Evolutionary conservation across 495 filamentous ascomycete genomes (phyloP), one percentile per base, ranked within the genome.

Genomic region (Cercophora newfieldiana): DNA sequence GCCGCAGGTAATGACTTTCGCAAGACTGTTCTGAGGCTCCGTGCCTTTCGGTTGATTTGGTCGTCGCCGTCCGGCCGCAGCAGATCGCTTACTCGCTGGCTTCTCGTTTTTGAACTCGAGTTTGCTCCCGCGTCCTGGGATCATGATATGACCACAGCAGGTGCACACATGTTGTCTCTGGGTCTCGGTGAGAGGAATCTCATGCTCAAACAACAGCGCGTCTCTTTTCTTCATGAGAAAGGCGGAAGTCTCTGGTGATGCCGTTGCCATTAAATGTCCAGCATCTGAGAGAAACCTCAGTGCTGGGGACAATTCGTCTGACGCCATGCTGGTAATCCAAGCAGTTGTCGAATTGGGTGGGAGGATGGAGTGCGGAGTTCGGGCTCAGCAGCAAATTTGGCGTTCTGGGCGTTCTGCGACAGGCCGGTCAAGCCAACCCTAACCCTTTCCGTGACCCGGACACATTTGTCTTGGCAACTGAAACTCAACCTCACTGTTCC

Each of bases 141-240:
- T 71, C 75, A 85, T 78, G 56, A 85, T 83, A 64, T 83, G 79
- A 29, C 84, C 84, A 67, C 84, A 86, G 53, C 78, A 79, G 31
- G 69, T 77, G 71, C 84, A 86, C 19, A 78, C 76, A 58, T 79
- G 79, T 57, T 82, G 78, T 56, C 74, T 74, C 24, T 84, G 75
- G 10, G 76, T 53, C 24, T 83, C 82, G 6, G 81, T 70, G 59
- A 62, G 75, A 16, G 74, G 67, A 7, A 83, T 22, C 22, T 80
- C 76, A 66, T 79, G 74, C 25, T 80, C 72, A 60, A 81, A 75
- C 70, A 82, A 69, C 1, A 85, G 66, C 22, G 69, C 63, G 65
- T 80, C 77, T 48, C 79, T 73, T 26, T 72, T 74, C 55, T 74
- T 78, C 78, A 86, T 81, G 31, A 86, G 70, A 64, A 83, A 79